These are phyloP conservation scores for Raffaelea ambrosiae DNA, from an alignment of 2,329 filamentous ascomycete genomes.

Conservation along the genomic window DNA sequence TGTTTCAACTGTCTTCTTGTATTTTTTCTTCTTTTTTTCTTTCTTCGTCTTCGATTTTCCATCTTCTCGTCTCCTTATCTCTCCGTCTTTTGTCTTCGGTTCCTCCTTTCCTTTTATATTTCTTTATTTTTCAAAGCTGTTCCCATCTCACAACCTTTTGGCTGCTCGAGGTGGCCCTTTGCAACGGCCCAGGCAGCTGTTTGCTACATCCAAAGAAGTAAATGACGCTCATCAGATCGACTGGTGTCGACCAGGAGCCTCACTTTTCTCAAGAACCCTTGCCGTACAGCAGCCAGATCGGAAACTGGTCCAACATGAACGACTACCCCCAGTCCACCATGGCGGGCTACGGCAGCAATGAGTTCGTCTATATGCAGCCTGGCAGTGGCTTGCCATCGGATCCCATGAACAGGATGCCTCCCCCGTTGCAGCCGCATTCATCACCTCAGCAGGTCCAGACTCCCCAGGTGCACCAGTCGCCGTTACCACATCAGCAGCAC, in stretches of 20 bases:
- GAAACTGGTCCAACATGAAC: conserved; percentile 48
- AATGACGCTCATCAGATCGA: conserved; percentile 34
- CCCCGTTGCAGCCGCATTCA: conserved; percentile 29
- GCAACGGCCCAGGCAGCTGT: too few relatives aligned
- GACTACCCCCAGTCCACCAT: conserved; percentile 63
- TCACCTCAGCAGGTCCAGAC: conserved; percentile 24
- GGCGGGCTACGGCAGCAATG: conserved; percentile 53
- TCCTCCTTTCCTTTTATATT: not conserved
- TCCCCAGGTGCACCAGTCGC: not conserved
- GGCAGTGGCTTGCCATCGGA: conserved; percentile 41
- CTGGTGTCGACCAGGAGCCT: conserved; percentile 37
- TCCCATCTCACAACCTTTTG: too few relatives aligned
- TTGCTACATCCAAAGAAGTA: conserved; percentile 24
- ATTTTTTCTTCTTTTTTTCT: not conserved
- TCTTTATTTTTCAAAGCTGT: too few relatives aligned
- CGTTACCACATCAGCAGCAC: conserved; percentile 1
- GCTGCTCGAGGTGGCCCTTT: too few relatives aligned
- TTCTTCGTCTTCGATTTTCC: not conserved
- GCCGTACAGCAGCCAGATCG: conserved; percentile 18
- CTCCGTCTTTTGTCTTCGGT: too few relatives aligned
- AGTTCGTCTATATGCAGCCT: conserved; percentile 49
- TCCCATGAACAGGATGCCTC: conserved; percentile 43
- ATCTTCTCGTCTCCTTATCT: not conserved
- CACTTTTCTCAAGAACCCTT: conserved; percentile 33
- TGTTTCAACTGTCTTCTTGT: not conserved